These are phyloP conservation scores for Quercus glauca DNA, from an alignment of 306 rosid genomes.

Conservation along the genomic window DNA sequence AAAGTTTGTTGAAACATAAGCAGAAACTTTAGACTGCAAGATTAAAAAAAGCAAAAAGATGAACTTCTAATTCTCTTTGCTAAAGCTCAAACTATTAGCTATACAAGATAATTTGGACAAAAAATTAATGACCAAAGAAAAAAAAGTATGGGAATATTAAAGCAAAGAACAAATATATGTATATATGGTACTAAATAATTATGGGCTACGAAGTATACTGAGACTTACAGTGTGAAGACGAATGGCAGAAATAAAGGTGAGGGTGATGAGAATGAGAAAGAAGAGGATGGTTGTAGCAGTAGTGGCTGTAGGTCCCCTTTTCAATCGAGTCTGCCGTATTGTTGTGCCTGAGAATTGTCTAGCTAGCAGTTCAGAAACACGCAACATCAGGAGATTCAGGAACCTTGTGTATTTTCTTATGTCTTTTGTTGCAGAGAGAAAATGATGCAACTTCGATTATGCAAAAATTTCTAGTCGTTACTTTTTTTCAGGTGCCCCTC, in stretches of 20 bases:
- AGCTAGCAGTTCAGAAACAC: background rate
- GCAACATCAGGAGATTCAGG: background rate
- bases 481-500: background rate
- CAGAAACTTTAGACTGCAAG: constrained; percentile 29
- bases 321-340: constrained; percentile 21
- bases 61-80: background rate
- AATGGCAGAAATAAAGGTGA: constrained; percentile 15
- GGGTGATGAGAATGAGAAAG: constrained; percentile 28
- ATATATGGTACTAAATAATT: too few species aligned
- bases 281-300: constrained; percentile 24
- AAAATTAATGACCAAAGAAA: background rate
- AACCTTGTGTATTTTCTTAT: background rate
- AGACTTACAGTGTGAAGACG: constrained; percentile 25
- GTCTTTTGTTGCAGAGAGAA: background rate
- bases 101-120: background rate
- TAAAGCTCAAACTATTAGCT: background rate
- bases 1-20: background rate
- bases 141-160: background rate
- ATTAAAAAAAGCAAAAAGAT: background rate
- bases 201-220: background rate
- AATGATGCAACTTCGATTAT: background rate
- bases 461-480: background rate
- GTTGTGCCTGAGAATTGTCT: background rate
- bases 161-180: background rate
- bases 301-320: constrained; percentile 4